Percentiles rank a stretch among this genome's conserved stretches.
Evolutionary conservation across 2,329 filamentous ascomycete species (phyloP).

Genomic region (Trichoderma sp.): DNA sequence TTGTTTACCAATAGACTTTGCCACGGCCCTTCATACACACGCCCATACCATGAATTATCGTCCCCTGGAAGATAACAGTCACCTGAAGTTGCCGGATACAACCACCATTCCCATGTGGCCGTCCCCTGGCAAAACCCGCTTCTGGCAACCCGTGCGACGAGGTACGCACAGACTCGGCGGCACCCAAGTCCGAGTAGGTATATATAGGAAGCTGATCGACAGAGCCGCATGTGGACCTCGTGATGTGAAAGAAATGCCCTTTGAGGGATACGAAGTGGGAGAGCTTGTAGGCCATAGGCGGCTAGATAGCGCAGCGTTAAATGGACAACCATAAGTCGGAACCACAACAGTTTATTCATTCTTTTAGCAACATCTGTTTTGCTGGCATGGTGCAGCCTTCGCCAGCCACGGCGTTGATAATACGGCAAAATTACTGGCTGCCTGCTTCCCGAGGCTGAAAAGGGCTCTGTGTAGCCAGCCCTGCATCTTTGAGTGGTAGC

Average conservation of each 20-base stretch:
- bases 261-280: neutral
- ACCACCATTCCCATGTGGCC: neutral
- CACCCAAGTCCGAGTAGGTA: neutral
- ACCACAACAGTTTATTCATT: neutral
- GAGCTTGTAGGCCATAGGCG: neutral
- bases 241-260: neutral
- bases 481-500: neutral
- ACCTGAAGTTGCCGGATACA: neutral
- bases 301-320: neutral
- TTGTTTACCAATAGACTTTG: neutral
- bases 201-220: neutral
- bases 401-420: neutral
- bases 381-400: neutral
- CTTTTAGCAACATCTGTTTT: neutral
- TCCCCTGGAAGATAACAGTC: neutral
- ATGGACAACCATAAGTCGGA: neutral
- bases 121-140: neutral
- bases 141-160: neutral
- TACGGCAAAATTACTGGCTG: neutral
- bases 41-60: neutral
- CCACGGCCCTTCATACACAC: neutral
- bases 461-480: neutral
- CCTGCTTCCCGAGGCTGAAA: neutral
- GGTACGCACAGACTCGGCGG: neutral
- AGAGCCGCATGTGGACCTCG: neutral